Conservation (phyloP, 352 stramenopile genomes). For the Globisporangium megalacanthum region DNA sequence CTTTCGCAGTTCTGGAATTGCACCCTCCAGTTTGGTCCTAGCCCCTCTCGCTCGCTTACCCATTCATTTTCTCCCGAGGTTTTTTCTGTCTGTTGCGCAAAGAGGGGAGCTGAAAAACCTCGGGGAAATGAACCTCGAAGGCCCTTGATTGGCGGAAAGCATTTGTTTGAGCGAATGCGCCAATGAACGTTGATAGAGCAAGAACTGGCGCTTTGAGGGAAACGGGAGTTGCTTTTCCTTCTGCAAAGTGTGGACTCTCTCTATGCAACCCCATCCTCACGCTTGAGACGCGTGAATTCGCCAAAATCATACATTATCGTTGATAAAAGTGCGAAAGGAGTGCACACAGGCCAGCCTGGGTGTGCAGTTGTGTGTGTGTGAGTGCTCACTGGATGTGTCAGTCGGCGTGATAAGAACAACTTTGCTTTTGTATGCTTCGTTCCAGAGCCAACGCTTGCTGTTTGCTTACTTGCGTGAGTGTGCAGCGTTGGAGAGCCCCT, state of each 20-base stretch:
- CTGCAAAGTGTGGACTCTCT: background rate
- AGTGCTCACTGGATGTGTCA: too few relatives aligned
- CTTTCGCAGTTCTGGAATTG: too few relatives aligned
- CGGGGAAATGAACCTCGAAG: background rate
- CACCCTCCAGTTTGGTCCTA: background rate
- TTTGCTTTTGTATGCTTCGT: too few relatives aligned
- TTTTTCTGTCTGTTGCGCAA: constrained; percentile 9
- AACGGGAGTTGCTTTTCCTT: constrained; percentile 5
- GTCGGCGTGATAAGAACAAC: too few relatives aligned
- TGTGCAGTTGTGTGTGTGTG: too few relatives aligned
- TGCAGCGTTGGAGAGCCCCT: background rate
- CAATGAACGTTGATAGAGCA: constrained; percentile 9
- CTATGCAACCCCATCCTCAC: too few relatives aligned
- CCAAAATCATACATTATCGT: too few relatives aligned
- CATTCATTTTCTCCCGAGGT: constrained; percentile 5
- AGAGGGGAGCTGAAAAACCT: constrained; percentile 24
- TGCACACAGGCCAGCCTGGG: too few relatives aligned
- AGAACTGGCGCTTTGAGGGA: constrained; percentile 30
- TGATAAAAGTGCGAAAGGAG: too few relatives aligned
- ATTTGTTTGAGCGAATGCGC: background rate
- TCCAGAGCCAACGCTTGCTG: too few relatives aligned
- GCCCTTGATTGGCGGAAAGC: constrained; percentile 22
- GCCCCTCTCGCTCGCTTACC: background rate
- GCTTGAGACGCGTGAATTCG: too few relatives aligned
- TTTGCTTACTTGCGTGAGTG: too few relatives aligned